Evolutionary conservation across 2,329 filamentous ascomycete species (phyloP), one percentile per base, ranked within the genome.

Genomic region (Dactylellina haptotyla): DNA sequence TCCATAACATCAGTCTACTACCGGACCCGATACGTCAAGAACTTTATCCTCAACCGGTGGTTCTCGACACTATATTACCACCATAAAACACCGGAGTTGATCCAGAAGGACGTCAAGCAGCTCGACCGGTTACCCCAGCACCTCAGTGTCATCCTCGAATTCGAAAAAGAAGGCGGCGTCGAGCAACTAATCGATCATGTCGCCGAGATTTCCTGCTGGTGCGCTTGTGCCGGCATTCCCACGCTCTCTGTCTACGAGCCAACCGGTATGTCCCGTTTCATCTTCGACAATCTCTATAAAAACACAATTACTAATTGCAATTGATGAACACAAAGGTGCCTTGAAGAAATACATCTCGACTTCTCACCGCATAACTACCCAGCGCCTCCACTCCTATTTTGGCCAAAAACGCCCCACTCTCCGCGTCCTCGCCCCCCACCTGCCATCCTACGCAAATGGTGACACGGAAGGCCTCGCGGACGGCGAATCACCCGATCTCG

Each of bases 151-250:
- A 89, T 98, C 62, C 82, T 99, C 69, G 89, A 89, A 67, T 83
- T 91, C 51, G 88, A 94, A 78, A 84, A 89, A 79, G 87, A 90
- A 69, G 86, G 87, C 39, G 91, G 91, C 14, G 81, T 98, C 48
- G 92, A 97, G 78, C 87, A 89, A 23, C 82, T 99, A 73, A 88
- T 98, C 78, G 92, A 96, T 78, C 93, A 99, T 82, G 90, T 92
- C 12, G 90, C 93, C 41, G 95, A 99, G 80, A 86, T 99, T 74
- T 89, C 91, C 18, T 94, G 94, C 2, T 99, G 95, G 95, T 95
- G 91, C 80, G 89, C 92, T 26, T 92, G 92, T 79, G 91, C 92
- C 23, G 93, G 93, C 5, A 96, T 99, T 74, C 89, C 91, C 10
- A 87, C 89, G 80, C 83, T 99, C 76, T 97, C 93, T 53, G 85